Evolutionary conservation across 352 stramenopile genomes (phyloP).

Genomic region (Phytophthora boehmeriae): DNA sequence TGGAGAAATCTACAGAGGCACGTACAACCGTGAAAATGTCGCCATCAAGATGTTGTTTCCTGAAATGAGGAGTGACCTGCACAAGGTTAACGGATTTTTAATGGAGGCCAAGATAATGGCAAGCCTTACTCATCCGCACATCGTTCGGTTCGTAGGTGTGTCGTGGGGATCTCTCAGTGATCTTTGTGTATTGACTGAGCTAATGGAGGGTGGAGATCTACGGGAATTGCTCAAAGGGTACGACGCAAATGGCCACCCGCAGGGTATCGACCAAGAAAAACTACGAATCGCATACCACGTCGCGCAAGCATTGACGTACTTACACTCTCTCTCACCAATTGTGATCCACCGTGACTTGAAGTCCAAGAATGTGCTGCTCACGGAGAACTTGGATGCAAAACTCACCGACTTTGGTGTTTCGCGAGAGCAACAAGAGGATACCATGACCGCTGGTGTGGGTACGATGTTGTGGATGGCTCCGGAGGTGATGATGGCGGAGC

Average conservation of each 20-base stretch:
- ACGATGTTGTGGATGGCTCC: slow-evolving; percentile 34
- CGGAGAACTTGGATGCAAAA: slow-evolving; percentile 38
- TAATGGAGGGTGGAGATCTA: slow-evolving; percentile 45
- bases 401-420: slow-evolving; percentile 58
- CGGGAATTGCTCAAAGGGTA: slow-evolving; percentile 27
- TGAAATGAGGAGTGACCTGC: slow-evolving; percentile 14
- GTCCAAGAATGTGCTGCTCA: slow-evolving; percentile 39
- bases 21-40: slow-evolving; percentile 25
- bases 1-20: slow-evolving; percentile 34
- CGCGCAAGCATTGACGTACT: slow-evolving; percentile 10
- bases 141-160: slow-evolving; percentile 42
- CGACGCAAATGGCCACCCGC: slow-evolving; percentile 2
- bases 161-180: slow-evolving; percentile 34
- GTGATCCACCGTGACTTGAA: neutral
- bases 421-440: slow-evolving; percentile 14
- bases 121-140: slow-evolving; percentile 19
- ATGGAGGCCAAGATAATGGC: slow-evolving; percentile 35
- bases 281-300: slow-evolving; percentile 27
- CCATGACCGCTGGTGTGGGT: slow-evolving; percentile 18
- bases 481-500: neutral
- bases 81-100: slow-evolving; percentile 30
- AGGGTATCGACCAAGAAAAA: slow-evolving; percentile 27
- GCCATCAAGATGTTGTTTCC: slow-evolving; percentile 37
- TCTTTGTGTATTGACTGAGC: slow-evolving; percentile 37
- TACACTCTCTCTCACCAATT: neutral